Percentiles rank a stretch among this genome's conserved stretches.
Conservation (phyloP, 208 protist species). For the Crithidia sp. region DNA sequence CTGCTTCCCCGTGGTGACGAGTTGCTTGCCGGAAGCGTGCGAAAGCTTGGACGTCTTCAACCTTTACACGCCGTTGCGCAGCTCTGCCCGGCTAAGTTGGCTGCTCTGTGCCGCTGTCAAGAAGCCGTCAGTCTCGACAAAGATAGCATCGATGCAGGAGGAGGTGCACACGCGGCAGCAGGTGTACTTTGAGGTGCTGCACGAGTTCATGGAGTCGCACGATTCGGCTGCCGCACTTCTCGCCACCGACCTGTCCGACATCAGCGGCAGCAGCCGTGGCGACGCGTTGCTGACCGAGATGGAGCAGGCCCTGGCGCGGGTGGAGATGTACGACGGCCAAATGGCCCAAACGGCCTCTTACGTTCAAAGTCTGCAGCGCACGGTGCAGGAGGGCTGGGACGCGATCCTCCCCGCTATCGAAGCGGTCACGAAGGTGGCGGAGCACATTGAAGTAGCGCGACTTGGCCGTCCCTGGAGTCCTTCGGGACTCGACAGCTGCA, state of each 20-base stretch:
- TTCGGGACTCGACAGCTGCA: slow-evolving; percentile 54
- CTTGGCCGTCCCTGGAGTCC: slow-evolving; percentile 63
- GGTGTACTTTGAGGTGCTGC: slow-evolving; percentile 41
- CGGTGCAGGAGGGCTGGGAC: slow-evolving; percentile 60
- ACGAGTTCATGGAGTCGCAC: slow-evolving; percentile 32
- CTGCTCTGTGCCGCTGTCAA: slow-evolving; percentile 19
- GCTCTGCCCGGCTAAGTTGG: slow-evolving; percentile 15
- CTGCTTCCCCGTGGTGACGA: slow-evolving; percentile 38
- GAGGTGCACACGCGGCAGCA: slow-evolving; percentile 40
- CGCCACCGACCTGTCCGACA: slow-evolving; percentile 44
- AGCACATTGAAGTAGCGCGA: slow-evolving; percentile 64
- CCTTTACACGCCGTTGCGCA: slow-evolving; percentile 19
- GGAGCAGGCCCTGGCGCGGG: slow-evolving; percentile 51
- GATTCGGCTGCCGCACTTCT: slow-evolving; percentile 30
- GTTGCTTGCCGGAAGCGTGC: slow-evolving; percentile 8
- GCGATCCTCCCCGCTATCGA: slow-evolving; percentile 45
- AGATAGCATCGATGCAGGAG: slow-evolving; percentile 35
- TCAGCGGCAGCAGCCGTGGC: slow-evolving; percentile 34
- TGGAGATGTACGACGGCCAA: slow-evolving; percentile 61
- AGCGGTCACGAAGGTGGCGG: slow-evolving; percentile 32
- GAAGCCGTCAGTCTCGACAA: slow-evolving; percentile 25
- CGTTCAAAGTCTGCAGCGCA: slow-evolving; percentile 47
- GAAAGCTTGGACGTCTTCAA: slow-evolving; percentile 41
- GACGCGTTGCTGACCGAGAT: slow-evolving; percentile 48
- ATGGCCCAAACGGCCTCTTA: slow-evolving; percentile 46